Conservation (phyloP, 1,284 basidiomycete genomes). For the Cystobasidium slooffiae region DNA sequence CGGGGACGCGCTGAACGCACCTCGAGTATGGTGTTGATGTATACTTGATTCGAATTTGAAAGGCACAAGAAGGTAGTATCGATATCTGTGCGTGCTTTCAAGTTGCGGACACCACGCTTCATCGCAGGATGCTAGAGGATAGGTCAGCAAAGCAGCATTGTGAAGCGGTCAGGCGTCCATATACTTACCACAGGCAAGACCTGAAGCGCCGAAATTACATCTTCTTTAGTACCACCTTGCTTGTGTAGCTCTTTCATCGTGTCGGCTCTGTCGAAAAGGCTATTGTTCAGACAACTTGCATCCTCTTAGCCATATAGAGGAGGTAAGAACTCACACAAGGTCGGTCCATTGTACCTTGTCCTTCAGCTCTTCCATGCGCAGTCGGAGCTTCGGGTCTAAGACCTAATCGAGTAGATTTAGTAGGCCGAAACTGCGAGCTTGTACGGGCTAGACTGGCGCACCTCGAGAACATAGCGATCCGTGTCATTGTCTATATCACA, state of each 20-base stretch:
- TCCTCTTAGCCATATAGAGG: background rate
- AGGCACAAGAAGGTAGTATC: slow-evolving; percentile 85
- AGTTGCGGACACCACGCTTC: slow-evolving; percentile 77
- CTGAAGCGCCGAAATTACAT: slow-evolving; percentile 77
- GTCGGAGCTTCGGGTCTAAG: slow-evolving; percentile 78
- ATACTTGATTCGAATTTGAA: slow-evolving; percentile 91
- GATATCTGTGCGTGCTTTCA: slow-evolving; percentile 68
- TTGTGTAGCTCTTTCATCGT: slow-evolving; percentile 65
- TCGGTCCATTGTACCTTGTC: slow-evolving; percentile 85
- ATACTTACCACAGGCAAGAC: slow-evolving; percentile 81
- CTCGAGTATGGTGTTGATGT: slow-evolving; percentile 86
- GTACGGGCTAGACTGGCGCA: slow-evolving; percentile 54
- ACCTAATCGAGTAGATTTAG: slow-evolving; percentile 17
- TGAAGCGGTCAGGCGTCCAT: background rate
- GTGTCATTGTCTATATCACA: slow-evolving; percentile 90
- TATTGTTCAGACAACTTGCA: background rate
- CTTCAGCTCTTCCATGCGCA: slow-evolving; percentile 77
- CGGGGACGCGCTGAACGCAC: slow-evolving; percentile 58
- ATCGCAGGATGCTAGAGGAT: slow-evolving; percentile 86
- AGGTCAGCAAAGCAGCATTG: background rate
- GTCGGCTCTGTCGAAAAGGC: slow-evolving; percentile 46
- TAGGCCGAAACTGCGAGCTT: background rate
- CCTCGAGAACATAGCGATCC: slow-evolving; percentile 94
- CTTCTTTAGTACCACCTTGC: slow-evolving; percentile 69
- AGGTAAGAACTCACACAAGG: slow-evolving; percentile 70